Conservation (phyloP, 139 green algal species). For the Closterium sp. region DNA sequence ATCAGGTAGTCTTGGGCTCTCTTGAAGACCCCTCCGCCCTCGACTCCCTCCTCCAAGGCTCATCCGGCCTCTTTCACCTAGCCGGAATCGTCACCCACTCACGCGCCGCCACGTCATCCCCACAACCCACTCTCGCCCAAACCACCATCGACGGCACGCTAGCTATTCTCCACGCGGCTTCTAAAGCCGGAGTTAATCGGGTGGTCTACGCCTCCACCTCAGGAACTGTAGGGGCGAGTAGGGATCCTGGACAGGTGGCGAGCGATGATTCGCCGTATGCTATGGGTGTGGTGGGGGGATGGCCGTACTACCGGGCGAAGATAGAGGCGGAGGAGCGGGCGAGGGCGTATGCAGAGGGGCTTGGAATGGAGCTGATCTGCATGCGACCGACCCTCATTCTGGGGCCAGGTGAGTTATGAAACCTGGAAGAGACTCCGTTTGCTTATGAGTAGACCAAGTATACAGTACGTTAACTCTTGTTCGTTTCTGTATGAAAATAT, state of each 20-base stretch:
- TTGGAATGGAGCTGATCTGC: constrained; percentile 25
- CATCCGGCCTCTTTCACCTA: background rate
- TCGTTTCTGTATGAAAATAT: too few relatives aligned
- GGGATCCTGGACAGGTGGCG: background rate
- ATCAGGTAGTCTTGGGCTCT: background rate
- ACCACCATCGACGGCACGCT: background rate
- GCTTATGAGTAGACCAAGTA: too few relatives aligned
- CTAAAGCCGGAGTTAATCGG: background rate
- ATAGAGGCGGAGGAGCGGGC: constrained; percentile 29
- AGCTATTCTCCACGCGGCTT: background rate
- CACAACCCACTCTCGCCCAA: background rate
- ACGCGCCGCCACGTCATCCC: background rate
- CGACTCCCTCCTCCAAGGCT: background rate
- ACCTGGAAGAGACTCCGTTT: background rate
- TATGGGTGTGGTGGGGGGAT: constrained; percentile 4
- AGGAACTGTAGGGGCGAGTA: constrained; percentile 10
- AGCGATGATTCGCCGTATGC: constrained; percentile 36
- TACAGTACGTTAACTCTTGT: too few relatives aligned
- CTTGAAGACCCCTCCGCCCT: background rate
- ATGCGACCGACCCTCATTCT: constrained; percentile 48
- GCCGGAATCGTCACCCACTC: too few relatives aligned
- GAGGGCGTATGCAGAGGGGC: constrained; percentile 5
- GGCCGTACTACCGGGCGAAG: constrained; percentile 49
- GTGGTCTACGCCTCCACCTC: constrained; percentile 51
- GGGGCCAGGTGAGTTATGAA: constrained; percentile 14